phyloP scores from a whole-genome alignment of 1,139 yeast genomes.

The Eremothecium gossypii region DNA sequence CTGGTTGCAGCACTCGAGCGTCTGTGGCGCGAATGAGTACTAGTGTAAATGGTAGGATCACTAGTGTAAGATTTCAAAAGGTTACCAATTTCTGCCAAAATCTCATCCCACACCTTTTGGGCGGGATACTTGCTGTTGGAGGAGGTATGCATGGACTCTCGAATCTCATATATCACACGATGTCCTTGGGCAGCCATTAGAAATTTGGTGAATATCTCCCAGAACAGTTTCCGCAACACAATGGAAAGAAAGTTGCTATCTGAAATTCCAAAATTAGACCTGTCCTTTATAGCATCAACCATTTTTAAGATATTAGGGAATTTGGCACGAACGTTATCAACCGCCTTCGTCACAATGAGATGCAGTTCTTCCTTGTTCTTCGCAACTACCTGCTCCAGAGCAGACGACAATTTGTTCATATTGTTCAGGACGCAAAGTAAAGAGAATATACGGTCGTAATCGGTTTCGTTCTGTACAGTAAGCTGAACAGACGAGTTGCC shows the following conservation, averaged over 20 bases:
- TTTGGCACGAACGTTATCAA: constrained; percentile 54
- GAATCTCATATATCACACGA: constrained; percentile 53
- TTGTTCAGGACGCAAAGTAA: constrained; percentile 51
- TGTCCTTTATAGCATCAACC: constrained; percentile 13
- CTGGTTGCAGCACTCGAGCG: constrained; percentile 2
- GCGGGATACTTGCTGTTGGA: constrained; percentile 35
- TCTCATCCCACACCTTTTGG: constrained; percentile 45
- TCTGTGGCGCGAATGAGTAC: constrained; percentile 1
- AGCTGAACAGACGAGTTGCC: constrained; percentile 1
- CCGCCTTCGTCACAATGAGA: constrained; percentile 48
- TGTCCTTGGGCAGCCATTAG: constrained; percentile 63
- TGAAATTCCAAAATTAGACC: constrained; percentile 29
- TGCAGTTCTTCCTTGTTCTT: constrained; percentile 41
- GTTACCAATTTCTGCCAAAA: constrained; percentile 50
- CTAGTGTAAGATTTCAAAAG: constrained; percentile 51
- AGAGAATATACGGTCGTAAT: constrained; percentile 26
- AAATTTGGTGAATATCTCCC: constrained; percentile 54
- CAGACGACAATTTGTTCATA: constrained; percentile 54
- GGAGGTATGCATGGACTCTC: constrained; percentile 30
- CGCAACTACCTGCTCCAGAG: constrained; percentile 46
- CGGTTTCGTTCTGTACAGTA: constrained; percentile 11
- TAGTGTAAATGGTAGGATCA: constrained; percentile 15
- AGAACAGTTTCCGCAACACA: constrained; percentile 60
- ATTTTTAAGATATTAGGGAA: constrained; percentile 36
- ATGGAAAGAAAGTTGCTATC: constrained; percentile 43